Percentiles rank a stretch among this genome's conserved stretches.
Conservation (phyloP, 148 eudicot species). For the Chenopodium berlandieri region DNA sequence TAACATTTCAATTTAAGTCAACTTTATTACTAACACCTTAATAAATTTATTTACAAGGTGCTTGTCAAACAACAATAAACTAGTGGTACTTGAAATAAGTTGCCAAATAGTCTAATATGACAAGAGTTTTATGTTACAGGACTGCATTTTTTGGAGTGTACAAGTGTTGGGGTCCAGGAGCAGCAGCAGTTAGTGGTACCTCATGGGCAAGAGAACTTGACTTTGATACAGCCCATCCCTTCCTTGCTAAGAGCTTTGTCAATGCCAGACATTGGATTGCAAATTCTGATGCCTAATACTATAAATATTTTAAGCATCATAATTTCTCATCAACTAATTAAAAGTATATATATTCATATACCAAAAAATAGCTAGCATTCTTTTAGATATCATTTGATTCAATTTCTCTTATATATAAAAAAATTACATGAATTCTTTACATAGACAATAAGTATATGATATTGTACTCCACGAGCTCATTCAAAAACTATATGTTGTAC, state of each 20-base stretch:
- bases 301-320: not conserved
- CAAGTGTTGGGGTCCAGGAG: slow-evolving; percentile 95
- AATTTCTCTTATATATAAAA: not conserved
- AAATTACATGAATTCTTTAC: too few species aligned
- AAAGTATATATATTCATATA: too few species aligned
- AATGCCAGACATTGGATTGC: slow-evolving; percentile 95
- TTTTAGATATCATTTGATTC: not conserved
- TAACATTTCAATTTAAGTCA: too few species aligned
- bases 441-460: too few species aligned
- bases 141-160: slow-evolving; percentile 85
- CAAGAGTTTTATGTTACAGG: slow-evolving; percentile 31
- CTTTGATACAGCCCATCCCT: slow-evolving; percentile 73
- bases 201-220: slow-evolving; percentile 86
- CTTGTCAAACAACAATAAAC: too few species aligned
- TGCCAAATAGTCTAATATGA: too few species aligned
- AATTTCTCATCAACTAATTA: not conserved
- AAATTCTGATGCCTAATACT: slow-evolving; percentile 57
- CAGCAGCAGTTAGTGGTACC: slow-evolving; percentile 60
- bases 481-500: too few species aligned
- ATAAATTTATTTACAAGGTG: too few species aligned
- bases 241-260: slow-evolving; percentile 88
- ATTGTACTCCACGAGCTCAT: too few species aligned
- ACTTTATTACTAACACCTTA: too few species aligned
- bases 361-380: not conserved
- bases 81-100: too few species aligned